Percentiles rank a stretch among this genome's conserved stretches.
phyloP scores from a whole-genome alignment of 202 grass and related monocot genomes.

The Zoysia matrella region DNA sequence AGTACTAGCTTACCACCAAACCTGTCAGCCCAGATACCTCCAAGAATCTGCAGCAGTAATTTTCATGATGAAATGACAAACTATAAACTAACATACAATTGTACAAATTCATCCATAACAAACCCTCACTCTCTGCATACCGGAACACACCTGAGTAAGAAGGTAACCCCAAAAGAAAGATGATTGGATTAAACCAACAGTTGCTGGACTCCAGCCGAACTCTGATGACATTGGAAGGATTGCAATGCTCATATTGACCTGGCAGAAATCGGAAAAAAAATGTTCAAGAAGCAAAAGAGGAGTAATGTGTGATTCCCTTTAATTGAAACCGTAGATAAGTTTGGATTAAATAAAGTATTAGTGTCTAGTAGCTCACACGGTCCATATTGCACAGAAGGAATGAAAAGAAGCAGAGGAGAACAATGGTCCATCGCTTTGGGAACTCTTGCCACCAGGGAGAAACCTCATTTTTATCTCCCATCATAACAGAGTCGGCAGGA shows the following conservation, averaged over 20 bases:
- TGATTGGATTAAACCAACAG: slow-evolving; percentile 93
- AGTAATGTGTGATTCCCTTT: not conserved
- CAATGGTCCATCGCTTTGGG: slow-evolving; percentile 77
- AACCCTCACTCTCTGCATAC: not conserved
- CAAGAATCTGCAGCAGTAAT: slow-evolving; percentile 67
- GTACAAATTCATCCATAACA: not conserved
- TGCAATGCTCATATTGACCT: slow-evolving; percentile 99
- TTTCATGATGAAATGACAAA: slow-evolving; percentile 22
- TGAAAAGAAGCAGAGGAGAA: slow-evolving; percentile 82
- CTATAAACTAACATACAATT: not conserved
- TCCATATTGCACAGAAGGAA: slow-evolving; percentile 99
- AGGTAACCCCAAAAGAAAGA: slow-evolving; percentile 99
- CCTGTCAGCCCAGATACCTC: slow-evolving; percentile 96
- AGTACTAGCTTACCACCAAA: slow-evolving; percentile 92
- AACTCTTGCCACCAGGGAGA: slow-evolving; percentile 89
- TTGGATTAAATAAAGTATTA: not conserved
- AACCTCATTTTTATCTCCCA: slow-evolving; percentile 47
- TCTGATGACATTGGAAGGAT: slow-evolving; percentile 95
- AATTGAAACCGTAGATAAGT: slow-evolving; percentile 14
- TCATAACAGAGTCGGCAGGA: slow-evolving; percentile 54
- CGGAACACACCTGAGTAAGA: slow-evolving; percentile 79
- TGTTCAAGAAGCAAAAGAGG: slow-evolving; percentile 17
- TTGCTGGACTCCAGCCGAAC: slow-evolving; percentile 85
- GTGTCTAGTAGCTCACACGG: slow-evolving; percentile 68
- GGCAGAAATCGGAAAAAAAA: slow-evolving; percentile 32